Base-by-base conservation (phyloP, 176 grass and related monocot species). In the Triticum timopheevii region DNA sequence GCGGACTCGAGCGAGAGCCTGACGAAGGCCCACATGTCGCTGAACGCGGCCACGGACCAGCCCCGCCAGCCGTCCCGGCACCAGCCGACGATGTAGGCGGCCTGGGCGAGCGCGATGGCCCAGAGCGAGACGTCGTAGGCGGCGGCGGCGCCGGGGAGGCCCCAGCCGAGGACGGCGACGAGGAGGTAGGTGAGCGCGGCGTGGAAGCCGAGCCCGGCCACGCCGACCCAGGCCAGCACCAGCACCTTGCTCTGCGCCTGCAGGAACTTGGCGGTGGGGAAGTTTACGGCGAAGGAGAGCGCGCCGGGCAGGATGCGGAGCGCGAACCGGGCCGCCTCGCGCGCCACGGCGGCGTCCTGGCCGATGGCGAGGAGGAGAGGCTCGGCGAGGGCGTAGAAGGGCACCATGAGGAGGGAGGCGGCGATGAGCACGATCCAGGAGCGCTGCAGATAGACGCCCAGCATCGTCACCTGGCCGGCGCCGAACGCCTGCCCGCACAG, bases 401-500 rank as follows among this genome's bases (percentile, higher is more conserved):
- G 88, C 9, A 69, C 38, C 66, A 93, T 49, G 45, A 93, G 17
- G 20, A 86, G 10, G 3, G 49, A 19, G 13, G 86, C 3, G 30
- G 3, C 66, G 17, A 59, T 0, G 67, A 93, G 92, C 56, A 90
- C 83, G 65, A 93, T 70, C 88, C 92, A 93, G 7, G 92, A 93
- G 2, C 88, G 91, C 36, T 93, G 91, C 19, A 93, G 56, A 77
- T 93, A 90, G 28, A 93, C 77, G 64, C 91, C 91, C 31, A 93
- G 91, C 88, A 90, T 90, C 17, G 72, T 77, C 2, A 90, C 77
- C 71, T 79, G 78, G 0, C 91, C 82, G 0, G 92, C 92, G 6
- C 92, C 89, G 76, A 87, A 94, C 16, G 92, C 88, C 74, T 97
- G 95, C 23, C 93, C 95, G 70, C 95, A 97, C 7, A 97, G 89